Evolutionary conservation across 2,329 filamentous ascomycete species (phyloP).

Genomic region (Colletotrichum sp.): DNA sequence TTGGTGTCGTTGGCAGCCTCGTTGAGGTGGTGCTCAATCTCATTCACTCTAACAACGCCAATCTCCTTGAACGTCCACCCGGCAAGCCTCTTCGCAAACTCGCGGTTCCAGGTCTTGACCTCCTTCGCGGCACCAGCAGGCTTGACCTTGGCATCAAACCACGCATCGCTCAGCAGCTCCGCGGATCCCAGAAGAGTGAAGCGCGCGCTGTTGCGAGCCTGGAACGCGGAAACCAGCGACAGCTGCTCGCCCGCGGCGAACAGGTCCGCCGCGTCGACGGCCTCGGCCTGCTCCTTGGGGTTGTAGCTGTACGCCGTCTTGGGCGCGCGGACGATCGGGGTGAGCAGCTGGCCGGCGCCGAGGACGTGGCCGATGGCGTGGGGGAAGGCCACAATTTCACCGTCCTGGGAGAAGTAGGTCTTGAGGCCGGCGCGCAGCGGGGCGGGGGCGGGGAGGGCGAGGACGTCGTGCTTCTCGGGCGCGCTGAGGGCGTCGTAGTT

Average conservation of each 20-base stretch:
- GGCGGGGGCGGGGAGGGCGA: slow-evolving; percentile 75
- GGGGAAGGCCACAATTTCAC: slow-evolving; percentile 77
- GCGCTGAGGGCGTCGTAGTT: slow-evolving; percentile 83
- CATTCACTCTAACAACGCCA: slow-evolving; percentile 85
- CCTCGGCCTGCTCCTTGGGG: slow-evolving; percentile 79
- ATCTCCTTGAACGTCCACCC: slow-evolving; percentile 97
- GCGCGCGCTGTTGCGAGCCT: slow-evolving; percentile 92
- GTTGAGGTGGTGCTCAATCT: slow-evolving; percentile 77
- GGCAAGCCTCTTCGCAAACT: slow-evolving; percentile 84
- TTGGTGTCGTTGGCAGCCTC: slow-evolving; percentile 69
- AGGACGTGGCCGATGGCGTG: slow-evolving; percentile 81
- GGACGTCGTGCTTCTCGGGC: slow-evolving; percentile 83
- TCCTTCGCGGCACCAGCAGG: slow-evolving; percentile 55
- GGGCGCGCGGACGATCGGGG: slow-evolving; percentile 82
- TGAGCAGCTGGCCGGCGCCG: slow-evolving; percentile 77
- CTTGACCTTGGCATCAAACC: slow-evolving; percentile 83
- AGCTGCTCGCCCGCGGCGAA: slow-evolving; percentile 87
- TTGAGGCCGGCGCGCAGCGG: slow-evolving; percentile 71
- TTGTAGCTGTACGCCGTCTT: slow-evolving; percentile 92
- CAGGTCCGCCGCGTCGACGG: slow-evolving; percentile 72
- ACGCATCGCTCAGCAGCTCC: slow-evolving; percentile 86
- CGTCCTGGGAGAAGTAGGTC: slow-evolving; percentile 75
- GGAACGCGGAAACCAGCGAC: slow-evolving; percentile 81
- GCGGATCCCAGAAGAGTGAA: slow-evolving; percentile 84
- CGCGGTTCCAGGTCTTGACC: slow-evolving; percentile 75